phyloP scores from a whole-genome alignment of 2,329 filamentous ascomycete genomes.

The Diaporthe amygdali region DNA sequence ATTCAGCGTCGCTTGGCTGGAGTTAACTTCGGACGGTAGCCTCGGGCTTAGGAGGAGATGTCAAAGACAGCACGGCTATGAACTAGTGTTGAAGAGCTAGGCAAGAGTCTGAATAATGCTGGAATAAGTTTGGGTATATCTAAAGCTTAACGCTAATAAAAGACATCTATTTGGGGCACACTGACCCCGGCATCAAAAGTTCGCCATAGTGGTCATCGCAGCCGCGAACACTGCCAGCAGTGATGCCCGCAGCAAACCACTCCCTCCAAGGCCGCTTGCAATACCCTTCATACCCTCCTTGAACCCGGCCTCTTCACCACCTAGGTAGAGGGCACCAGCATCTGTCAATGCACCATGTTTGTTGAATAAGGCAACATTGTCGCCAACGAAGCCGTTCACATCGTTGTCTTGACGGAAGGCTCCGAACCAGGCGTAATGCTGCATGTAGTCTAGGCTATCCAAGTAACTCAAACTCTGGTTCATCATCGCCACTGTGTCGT shows the following conservation, averaged over 20 bases:
- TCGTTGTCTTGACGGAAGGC: constrained; percentile 43
- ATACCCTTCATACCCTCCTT: constrained; percentile 35
- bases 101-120: neutral
- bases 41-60: neutral
- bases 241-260: neutral
- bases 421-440: constrained; percentile 48
- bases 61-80: neutral
- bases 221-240: neutral
- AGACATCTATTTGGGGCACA: neutral
- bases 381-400: constrained; percentile 44
- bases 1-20: too few relatives aligned
- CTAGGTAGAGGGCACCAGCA: constrained; percentile 44
- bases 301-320: constrained; percentile 44
- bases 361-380: constrained; percentile 43
- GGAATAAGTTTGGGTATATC: neutral
- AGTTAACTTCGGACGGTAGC: neutral
- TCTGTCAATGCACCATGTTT: constrained; percentile 43
- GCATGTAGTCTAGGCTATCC: constrained; percentile 38
- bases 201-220: neutral
- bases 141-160: neutral
- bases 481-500: constrained; percentile 44
- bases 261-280: neutral
- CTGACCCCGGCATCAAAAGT: neutral
- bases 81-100: too few relatives aligned
- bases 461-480: constrained; percentile 43